These are phyloP conservation scores for Helminthosporium solani DNA, from an alignment of 2,329 filamentous ascomycete genomes.

Conservation along the genomic window DNA sequence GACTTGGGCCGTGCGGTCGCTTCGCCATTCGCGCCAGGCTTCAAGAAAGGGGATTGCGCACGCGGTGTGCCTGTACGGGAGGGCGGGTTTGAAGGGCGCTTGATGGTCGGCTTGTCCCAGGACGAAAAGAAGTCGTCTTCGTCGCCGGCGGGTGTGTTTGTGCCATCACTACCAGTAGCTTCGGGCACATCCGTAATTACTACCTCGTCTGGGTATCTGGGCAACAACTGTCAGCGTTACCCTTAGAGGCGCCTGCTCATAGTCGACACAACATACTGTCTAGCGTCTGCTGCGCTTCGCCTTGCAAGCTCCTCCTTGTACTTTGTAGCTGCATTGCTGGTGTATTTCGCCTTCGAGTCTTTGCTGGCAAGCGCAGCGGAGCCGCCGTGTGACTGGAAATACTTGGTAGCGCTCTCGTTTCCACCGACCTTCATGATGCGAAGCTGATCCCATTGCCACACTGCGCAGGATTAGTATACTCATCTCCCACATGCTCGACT, in stretches of 20 bases:
- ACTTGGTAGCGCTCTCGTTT: slow-evolving; percentile 97
- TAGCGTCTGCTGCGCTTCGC: slow-evolving; percentile 77
- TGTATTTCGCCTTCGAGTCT: slow-evolving; percentile 95
- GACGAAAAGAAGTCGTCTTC: slow-evolving; percentile 98
- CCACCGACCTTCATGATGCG: slow-evolving; percentile 97
- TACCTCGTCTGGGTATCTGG: slow-evolving; percentile 80
- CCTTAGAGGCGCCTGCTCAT: slow-evolving; percentile 17
- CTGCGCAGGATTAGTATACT: slow-evolving; percentile 48
- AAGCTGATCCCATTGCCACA: slow-evolving; percentile 98
- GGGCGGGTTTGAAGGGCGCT: slow-evolving; percentile 89
- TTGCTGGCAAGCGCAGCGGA: slow-evolving; percentile 93
- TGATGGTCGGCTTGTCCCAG: slow-evolving; percentile 97
- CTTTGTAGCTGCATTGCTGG: slow-evolving; percentile 86
- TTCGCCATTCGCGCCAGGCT: slow-evolving; percentile 65
- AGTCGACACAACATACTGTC: slow-evolving; percentile 63
- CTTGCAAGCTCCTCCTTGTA: slow-evolving; percentile 97
- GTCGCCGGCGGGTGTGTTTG: slow-evolving; percentile 77
- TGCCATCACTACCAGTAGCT: slow-evolving; percentile 59
- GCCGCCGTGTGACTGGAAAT: slow-evolving; percentile 95
- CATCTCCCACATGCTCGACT: slow-evolving; percentile 43
- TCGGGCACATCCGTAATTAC: slow-evolving; percentile 72
- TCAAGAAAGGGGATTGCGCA: slow-evolving; percentile 85
- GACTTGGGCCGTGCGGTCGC: slow-evolving; percentile 72
- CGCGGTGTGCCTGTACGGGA: slow-evolving; percentile 87
- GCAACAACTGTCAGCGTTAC: slow-evolving; percentile 11